Evolutionary conservation across 352 stramenopile species (phyloP).

Genomic region (Phytopythium helicoides): DNA sequence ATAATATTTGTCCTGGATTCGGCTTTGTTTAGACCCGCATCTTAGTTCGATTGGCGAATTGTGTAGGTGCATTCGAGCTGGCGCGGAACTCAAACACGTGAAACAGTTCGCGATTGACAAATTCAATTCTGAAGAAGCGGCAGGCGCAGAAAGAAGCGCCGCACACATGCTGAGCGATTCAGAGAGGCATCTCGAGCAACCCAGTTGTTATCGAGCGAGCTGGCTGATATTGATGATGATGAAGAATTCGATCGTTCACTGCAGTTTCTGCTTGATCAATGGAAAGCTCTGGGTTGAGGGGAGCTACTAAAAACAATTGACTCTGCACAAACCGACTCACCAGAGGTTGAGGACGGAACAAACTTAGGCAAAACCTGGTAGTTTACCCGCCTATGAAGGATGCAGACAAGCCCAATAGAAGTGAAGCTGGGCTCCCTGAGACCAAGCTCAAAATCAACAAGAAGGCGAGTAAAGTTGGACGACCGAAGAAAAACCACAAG

Average conservation of each 20-base stretch:
- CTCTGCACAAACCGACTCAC: no score
- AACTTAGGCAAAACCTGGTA: no score
- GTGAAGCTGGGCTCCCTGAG: no score
- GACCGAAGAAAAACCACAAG: background rate
- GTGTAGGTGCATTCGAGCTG: background rate
- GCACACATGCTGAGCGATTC: slow-evolving; percentile 8
- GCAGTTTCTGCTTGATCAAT: slow-evolving; percentile 12
- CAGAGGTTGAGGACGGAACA: no score
- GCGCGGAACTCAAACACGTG: background rate
- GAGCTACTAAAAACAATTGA: no score
- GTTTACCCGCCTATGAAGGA: no score
- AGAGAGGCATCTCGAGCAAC: slow-evolving; percentile 12
- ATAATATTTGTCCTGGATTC: no score
- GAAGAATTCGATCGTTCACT: slow-evolving; percentile 9
- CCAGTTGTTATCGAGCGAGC: slow-evolving; percentile 13
- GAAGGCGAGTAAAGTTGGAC: background rate
- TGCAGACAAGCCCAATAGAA: no score
- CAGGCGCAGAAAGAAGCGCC: background rate
- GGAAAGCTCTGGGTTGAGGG: no score
- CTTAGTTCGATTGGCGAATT: background rate
- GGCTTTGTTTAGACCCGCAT: no score
- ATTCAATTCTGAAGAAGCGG: background rate
- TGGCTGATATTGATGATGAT: slow-evolving; percentile 17
- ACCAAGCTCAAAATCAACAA: background rate
- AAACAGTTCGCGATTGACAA: background rate